Conservation (phyloP, 768 basidiomycete genomes). For the Boletus speciosus region DNA sequence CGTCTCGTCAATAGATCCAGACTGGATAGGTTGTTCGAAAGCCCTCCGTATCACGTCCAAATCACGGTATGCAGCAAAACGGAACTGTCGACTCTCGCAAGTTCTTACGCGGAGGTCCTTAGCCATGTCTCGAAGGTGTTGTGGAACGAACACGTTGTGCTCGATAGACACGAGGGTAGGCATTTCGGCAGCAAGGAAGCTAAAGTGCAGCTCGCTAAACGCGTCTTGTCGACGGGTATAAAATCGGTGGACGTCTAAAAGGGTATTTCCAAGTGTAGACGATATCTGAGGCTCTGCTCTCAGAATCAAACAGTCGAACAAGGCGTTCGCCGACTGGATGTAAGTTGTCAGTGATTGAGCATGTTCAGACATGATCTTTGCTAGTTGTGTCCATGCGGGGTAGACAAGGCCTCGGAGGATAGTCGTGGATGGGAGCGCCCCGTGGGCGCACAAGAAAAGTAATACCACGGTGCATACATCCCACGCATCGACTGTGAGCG, state of each 20-base stretch:
- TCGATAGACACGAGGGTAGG: slow-evolving; percentile 72
- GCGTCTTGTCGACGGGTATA: slow-evolving; percentile 66
- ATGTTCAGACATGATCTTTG: slow-evolving; percentile 37
- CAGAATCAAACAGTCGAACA: slow-evolving; percentile 61
- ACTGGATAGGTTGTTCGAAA: slow-evolving; percentile 60
- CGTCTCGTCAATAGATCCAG: slow-evolving; percentile 44
- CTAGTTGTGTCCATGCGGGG: slow-evolving; percentile 68
- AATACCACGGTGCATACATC: slow-evolving; percentile 59
- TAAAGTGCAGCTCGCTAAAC: slow-evolving; percentile 64
- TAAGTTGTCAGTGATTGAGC: slow-evolving; percentile 45
- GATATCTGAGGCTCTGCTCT: slow-evolving; percentile 44
- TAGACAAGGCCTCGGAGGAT: slow-evolving; percentile 74
- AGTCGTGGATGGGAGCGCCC: slow-evolving; percentile 68
- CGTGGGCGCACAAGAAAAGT: slow-evolving; percentile 60
- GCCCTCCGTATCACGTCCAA: slow-evolving; percentile 65
- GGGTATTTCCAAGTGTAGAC: slow-evolving; percentile 40
- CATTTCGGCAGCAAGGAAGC: slow-evolving; percentile 56
- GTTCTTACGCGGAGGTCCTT: slow-evolving; percentile 53
- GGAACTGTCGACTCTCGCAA: slow-evolving; percentile 64
- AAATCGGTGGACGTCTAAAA: slow-evolving; percentile 67
- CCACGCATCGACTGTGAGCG: slow-evolving; percentile 63
- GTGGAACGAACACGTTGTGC: slow-evolving; percentile 51
- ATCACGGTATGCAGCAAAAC: slow-evolving; percentile 72
- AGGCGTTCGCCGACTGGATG: slow-evolving; percentile 57
- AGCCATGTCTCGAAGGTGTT: slow-evolving; percentile 46